Base-by-base conservation (phyloP, 768 basidiomycete genomes). In the Gelatoporia subvermispora region DNA sequence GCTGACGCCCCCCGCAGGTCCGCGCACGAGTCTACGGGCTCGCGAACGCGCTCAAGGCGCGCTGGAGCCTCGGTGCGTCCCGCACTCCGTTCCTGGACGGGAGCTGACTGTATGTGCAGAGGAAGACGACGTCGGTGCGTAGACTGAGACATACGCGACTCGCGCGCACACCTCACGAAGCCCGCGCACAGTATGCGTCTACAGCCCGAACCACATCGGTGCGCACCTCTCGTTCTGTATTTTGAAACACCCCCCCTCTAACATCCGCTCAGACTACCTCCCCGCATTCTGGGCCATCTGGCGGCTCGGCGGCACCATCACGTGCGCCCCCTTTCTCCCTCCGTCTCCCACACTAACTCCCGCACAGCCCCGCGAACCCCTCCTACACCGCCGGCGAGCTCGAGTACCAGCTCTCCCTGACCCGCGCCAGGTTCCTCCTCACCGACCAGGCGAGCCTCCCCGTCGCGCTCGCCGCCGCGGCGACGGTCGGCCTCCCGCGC, bases 51-150 rank as follows among this genome's bases (percentile, higher is more conserved):
- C 58, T 82, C 2, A 67, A 65, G 17, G 56, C 63, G 2, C 68
- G 63, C 28, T 80, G 73, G 60, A 60, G 64, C 15, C 66, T 79
- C 50, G 67, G 78, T 74, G 48, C 51, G 68, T 60, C 21, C 22
- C 35, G 17, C 37, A 13, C 3, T 40, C 20, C 11, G 3, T 48
- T 18, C 9, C 24, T 7, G n/a, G n/a, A n/a, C 21, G 10, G 23
- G 25, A 8, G 18, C 10, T 36, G 31, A n/a, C 35, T 34, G 10
- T 21, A 10, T 18, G 17, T 21, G 21, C 23, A 79, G 78, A 65
- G 34, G 74, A 77, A 41, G 59, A 74, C 38, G 74, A 78, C 51
- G 74, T 78, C 45, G 78, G 79, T 80, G 62, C 31, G 76, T 64
- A 10, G 2, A 18, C 17, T n/a, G n/a, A n/a, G n/a, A n/a, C n/a